Evolutionary conservation across 768 basidiomycete genomes (phyloP).

Genomic region (Russula vinacea): DNA sequence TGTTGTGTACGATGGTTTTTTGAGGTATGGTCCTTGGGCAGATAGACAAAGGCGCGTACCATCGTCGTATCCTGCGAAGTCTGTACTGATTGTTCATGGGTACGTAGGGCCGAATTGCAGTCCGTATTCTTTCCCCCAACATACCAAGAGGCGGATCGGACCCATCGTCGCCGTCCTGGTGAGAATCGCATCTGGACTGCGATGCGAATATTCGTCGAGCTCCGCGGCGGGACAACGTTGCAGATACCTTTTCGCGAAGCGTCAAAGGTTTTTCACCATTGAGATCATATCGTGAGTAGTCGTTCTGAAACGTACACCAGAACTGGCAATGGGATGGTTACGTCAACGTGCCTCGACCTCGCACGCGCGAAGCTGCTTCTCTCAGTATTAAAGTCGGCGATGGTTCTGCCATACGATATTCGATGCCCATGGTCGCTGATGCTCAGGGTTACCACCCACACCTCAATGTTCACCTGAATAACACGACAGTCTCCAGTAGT

Average conservation of each 20-base stretch:
- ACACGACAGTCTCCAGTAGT: slow-evolving; percentile 73
- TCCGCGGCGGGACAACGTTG: slow-evolving; percentile 71
- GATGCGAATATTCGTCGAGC: slow-evolving; percentile 75
- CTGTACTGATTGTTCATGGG: slow-evolving; percentile 39
- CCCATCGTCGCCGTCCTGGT: slow-evolving; percentile 61
- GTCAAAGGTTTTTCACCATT: slow-evolving; percentile 61
- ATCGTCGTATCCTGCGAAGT: neutral
- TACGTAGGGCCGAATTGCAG: slow-evolving; percentile 57
- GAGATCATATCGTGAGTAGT: neutral
- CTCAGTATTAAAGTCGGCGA: slow-evolving; percentile 75
- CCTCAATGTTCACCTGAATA: slow-evolving; percentile 79
- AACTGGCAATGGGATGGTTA: slow-evolving; percentile 92
- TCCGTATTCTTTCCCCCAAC: slow-evolving; percentile 77
- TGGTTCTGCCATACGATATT: slow-evolving; percentile 81
- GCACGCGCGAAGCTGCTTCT: slow-evolving; percentile 62
- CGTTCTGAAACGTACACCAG: slow-evolving; percentile 37
- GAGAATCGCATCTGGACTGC: slow-evolving; percentile 82
- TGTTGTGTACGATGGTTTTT: slow-evolving; percentile 65
- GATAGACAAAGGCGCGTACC: slow-evolving; percentile 77
- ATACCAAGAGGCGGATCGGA: slow-evolving; percentile 60
- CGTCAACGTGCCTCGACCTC: slow-evolving; percentile 46
- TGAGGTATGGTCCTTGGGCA: slow-evolving; percentile 95
- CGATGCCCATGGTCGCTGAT: slow-evolving; percentile 75
- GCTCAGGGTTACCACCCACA: slow-evolving; percentile 72
- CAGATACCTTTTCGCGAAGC: slow-evolving; percentile 89